A percentile compares a stretch with the other conserved stretches of the same genome.
These are phyloP conservation scores for Kwoniella sp. DNA, from an alignment of 768 basidiomycete genomes.

Conservation along the genomic window DNA sequence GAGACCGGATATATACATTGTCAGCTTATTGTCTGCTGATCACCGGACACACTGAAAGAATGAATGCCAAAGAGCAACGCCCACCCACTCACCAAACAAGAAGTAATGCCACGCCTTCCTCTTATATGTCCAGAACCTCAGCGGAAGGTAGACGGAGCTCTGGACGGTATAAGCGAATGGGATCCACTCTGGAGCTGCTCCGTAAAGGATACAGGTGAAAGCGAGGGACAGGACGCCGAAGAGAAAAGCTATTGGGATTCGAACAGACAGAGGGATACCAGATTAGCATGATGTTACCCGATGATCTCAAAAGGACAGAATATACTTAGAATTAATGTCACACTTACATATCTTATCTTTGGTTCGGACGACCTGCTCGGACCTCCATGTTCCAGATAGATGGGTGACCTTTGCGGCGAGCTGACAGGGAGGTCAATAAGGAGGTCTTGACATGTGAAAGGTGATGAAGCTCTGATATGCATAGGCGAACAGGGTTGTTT, in stretches of 20 bases:
- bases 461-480: no score
- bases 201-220: slow-evolving; percentile 80
- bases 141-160: slow-evolving; percentile 74
- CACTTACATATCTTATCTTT: slow-evolving; percentile 60
- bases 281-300: neutral
- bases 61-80: no score
- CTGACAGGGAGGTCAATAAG: slow-evolving; percentile 66
- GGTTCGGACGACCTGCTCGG: slow-evolving; percentile 62
- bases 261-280: neutral
- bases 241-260: slow-evolving; percentile 69
- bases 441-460: no score
- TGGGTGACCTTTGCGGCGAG: slow-evolving; percentile 76
- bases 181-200: slow-evolving; percentile 85
- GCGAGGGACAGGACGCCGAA: slow-evolving; percentile 89
- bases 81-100: slow-evolving; percentile 62
- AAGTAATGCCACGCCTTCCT: slow-evolving; percentile 93
- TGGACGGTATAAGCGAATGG: slow-evolving; percentile 84
- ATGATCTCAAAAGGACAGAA: neutral
- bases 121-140: slow-evolving; percentile 85
- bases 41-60: no score
- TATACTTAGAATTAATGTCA: neutral
- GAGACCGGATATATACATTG: slow-evolving; percentile 13
- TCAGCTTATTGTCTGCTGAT: no score
- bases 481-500: no score
- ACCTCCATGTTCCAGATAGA: slow-evolving; percentile 85